A percentile compares a stretch with the other conserved stretches of the same genome.
phyloP scores from a whole-genome alignment of 2,329 filamentous ascomycete species.

The Ampelomyces quisqualis region DNA sequence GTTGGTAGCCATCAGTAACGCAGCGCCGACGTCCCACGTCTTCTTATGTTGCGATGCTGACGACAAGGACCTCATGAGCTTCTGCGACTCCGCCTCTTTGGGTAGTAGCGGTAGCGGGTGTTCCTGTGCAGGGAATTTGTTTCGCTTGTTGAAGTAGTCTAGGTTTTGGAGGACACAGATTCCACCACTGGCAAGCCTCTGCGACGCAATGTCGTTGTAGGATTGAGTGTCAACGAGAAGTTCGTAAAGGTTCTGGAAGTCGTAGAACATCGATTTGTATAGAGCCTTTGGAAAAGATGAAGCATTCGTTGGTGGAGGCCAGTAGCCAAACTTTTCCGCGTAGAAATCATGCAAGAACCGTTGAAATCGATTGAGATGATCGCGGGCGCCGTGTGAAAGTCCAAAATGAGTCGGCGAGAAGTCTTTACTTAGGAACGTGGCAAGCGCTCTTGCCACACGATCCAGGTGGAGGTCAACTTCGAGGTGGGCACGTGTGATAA shows the following conservation, averaged over 20 bases:
- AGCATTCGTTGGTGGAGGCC: conserved; percentile 59
- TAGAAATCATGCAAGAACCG: conserved; percentile 69
- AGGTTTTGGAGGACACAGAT: conserved; percentile 71
- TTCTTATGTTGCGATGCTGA: conserved; percentile 48
- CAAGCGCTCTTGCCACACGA: conserved; percentile 59
- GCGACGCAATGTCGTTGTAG: conserved; percentile 52
- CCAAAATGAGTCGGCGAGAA: conserved; percentile 67
- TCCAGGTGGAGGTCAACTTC: conserved; percentile 67
- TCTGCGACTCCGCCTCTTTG: conserved; percentile 31
- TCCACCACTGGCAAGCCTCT: conserved; percentile 62
- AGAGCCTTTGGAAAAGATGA: conserved; percentile 59
- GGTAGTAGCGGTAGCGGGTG: conserved; percentile 70
- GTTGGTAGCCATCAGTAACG: conserved; percentile 56
- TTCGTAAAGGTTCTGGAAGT: conserved; percentile 71
- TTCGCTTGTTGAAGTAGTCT: conserved; percentile 63
- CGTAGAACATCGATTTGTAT: conserved; percentile 63
- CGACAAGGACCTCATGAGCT: conserved; percentile 36
- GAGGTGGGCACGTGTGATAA: conserved; percentile 62
- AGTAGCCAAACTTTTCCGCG: conserved; percentile 67
- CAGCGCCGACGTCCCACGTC: conserved; percentile 45
- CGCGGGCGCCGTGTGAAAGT: conserved; percentile 59
- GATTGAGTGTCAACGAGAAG: conserved; percentile 67
- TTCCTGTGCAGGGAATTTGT: conserved; percentile 60
- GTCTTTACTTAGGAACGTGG: conserved; percentile 70
- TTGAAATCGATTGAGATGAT: conserved; percentile 72